A percentile compares a stretch with the other conserved stretches of the same genome.
Evolutionary conservation across 768 basidiomycete species (phyloP).

Genomic region (Solioccasus polychromus): DNA sequence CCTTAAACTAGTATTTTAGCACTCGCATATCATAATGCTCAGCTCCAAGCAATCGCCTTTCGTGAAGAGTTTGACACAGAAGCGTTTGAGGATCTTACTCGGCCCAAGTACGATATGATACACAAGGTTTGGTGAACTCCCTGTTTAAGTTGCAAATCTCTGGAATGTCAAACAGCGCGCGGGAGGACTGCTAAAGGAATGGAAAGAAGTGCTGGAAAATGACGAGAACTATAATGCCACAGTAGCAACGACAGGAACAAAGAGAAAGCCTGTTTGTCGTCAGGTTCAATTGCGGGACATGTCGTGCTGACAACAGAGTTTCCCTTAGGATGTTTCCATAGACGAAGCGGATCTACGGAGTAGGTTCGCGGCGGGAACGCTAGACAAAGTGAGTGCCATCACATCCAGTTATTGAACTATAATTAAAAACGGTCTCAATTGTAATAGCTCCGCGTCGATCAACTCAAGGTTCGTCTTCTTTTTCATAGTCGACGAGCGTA

Average conservation of each 20-base stretch:
- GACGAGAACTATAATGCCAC: slow-evolving; percentile 65
- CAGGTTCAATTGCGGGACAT: background rate
- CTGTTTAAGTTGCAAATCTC: background rate
- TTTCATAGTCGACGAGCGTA: background rate
- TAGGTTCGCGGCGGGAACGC: slow-evolving; percentile 53
- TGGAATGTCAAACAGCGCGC: slow-evolving; percentile 46
- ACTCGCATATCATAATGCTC: slow-evolving; percentile 83
- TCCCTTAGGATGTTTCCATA: slow-evolving; percentile 53
- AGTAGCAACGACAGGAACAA: slow-evolving; percentile 47
- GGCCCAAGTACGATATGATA: slow-evolving; percentile 74
- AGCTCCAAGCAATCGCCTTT: slow-evolving; percentile 90
- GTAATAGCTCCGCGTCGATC: slow-evolving; percentile 68
- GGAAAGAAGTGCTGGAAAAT: slow-evolving; percentile 60
- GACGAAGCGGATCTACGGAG: slow-evolving; percentile 75
- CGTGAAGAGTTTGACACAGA: slow-evolving; percentile 81
- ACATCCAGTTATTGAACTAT: background rate
- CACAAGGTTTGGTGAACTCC: slow-evolving; percentile 55
- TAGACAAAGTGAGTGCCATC: slow-evolving; percentile 57
- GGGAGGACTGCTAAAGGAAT: slow-evolving; percentile 63
- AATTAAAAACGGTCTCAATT: slow-evolving; percentile 2
- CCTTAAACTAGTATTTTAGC: slow-evolving; percentile 24
- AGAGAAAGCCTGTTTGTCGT: slow-evolving; percentile 67
- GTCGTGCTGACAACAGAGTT: slow-evolving; percentile 1
- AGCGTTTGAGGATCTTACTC: slow-evolving; percentile 77
- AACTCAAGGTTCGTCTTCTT: slow-evolving; percentile 59